Percentiles rank a stretch among this genome's conserved stretches.
These are phyloP conservation scores for Coprinopsis marcescibilis DNA, from an alignment of 768 basidiomycete species.

Conservation along the genomic window DNA sequence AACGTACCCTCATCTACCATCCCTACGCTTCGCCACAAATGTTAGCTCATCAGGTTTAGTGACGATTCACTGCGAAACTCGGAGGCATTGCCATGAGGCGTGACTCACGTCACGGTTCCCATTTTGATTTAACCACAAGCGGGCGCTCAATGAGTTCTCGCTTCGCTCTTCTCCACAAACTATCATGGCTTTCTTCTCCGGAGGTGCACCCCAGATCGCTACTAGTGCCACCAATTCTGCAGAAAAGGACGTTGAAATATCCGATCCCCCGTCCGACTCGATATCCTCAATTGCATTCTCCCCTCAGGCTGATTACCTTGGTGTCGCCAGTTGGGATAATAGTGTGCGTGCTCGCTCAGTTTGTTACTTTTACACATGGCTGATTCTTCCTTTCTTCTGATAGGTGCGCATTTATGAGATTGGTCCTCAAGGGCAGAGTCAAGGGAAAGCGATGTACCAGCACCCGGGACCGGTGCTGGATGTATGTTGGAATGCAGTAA, in stretches of 20 bases:
- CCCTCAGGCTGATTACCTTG: constrained; percentile 79
- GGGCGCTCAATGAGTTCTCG: no score
- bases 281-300: constrained; percentile 85
- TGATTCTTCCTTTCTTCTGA: no score
- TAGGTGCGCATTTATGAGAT: constrained; percentile 94
- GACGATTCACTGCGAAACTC: no score
- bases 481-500: constrained; percentile 87
- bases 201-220: neutral
- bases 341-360: constrained; percentile 58
- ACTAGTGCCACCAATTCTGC: constrained; percentile 16
- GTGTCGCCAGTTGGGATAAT: constrained; percentile 93
- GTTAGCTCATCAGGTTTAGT: no score
- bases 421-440: constrained; percentile 67
- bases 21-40: no score
- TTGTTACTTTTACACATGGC: neutral
- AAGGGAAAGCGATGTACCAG: constrained; percentile 84
- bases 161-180: no score
- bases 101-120: no score
- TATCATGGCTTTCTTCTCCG: neutral
- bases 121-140: no score
- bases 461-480: constrained; percentile 89
- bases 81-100: no score
- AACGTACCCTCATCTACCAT: no score
- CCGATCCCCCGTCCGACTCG: constrained; percentile 79
- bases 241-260: constrained; percentile 78